Base-by-base conservation (phyloP, 768 basidiomycete genomes). In the Mycena vitilis region DNA sequence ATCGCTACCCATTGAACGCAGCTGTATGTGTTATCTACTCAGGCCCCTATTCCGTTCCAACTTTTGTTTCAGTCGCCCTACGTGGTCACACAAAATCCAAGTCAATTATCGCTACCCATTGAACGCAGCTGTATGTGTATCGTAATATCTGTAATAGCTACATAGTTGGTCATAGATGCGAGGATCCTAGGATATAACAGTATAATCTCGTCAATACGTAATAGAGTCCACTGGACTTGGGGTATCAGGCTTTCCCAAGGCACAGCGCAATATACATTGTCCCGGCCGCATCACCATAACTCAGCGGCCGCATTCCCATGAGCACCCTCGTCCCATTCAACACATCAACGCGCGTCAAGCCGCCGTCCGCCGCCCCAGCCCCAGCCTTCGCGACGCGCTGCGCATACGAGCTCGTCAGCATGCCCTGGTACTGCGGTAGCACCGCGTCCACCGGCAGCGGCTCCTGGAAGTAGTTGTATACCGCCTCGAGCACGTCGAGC, bases 401-500 rank as follows among this genome's bases (percentile, higher is more conserved):
- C 15, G 36, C 37, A 22, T 65, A 52, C 37, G 56, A 47, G 18
- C 23, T 53, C 16, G 38, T 42, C 37, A 65, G 55, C 55, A 51
- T 30, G 37, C 56, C 18, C 37, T 57, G 63, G 44, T 65, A 65
- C 47, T 58, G 63, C 55, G 30, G 63, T 37, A 56, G 63, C 37
- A 65, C 37, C 55, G 34, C 55, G 37, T 65, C 63, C 18, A 40
- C 30, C 5, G 56, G 11, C 44, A 65, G 47, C 48, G 63, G 63
- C 55, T 65, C 63, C 56, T 65, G 63, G 37, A 65, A 65, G 47
- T 65, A 58, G 36, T 57, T 49, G 37, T 65, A 65, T 18, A 65
- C 42, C 56, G 63, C 63, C 56, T 65, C 63, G 34, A 65, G 56
- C 5, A 65, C 56, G 38, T 65, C 63, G n/a, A 49, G 48, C 55